Conservation (phyloP, 2,329 filamentous ascomycete species). For the Claviceps sp. region DNA sequence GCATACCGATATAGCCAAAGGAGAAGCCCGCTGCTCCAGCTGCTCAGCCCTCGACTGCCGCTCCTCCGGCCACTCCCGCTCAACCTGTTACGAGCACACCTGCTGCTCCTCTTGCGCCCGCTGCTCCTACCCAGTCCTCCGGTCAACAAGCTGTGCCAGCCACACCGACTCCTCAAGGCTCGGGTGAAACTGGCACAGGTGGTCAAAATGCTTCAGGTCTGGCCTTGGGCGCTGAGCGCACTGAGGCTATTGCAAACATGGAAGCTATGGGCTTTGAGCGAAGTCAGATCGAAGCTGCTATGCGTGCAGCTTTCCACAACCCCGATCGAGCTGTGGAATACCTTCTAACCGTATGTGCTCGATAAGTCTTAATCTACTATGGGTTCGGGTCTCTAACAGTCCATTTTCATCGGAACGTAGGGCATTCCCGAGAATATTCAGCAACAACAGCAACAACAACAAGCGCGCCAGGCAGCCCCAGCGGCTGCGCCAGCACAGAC, state of each 20-base stretch:
- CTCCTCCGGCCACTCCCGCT: slow-evolving; percentile 44
- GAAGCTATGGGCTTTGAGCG: slow-evolving; percentile 94
- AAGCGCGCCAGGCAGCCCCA: slow-evolving; percentile 30
- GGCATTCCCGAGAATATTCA: slow-evolving; percentile 75
- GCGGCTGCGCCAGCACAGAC: slow-evolving; percentile 23
- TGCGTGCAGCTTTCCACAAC: slow-evolving; percentile 95
- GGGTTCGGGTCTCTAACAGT: neutral
- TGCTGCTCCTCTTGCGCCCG: slow-evolving; percentile 38
- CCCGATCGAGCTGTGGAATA: slow-evolving; percentile 96
- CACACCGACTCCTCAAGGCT: slow-evolving; percentile 40
- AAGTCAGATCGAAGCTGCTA: slow-evolving; percentile 77
- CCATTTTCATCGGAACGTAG: slow-evolving; percentile 26
- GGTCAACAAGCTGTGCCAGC: slow-evolving; percentile 36
- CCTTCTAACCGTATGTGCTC: slow-evolving; percentile 58
- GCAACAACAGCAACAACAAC: slow-evolving; percentile 39
- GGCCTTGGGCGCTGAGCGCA: slow-evolving; percentile 70
- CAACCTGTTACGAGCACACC: slow-evolving; percentile 46
- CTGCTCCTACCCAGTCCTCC: slow-evolving; percentile 23
- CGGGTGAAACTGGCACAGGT: slow-evolving; percentile 23
- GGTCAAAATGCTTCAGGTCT: slow-evolving; percentile 57
- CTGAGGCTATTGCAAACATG: slow-evolving; percentile 79
- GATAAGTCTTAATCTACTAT: neutral
- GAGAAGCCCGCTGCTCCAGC: slow-evolving; percentile 50
- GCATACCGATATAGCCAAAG: slow-evolving; percentile 23
- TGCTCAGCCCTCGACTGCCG: slow-evolving; percentile 45